phyloP scores from a whole-genome alignment of 495 filamentous ascomycete genomes.

The Pyronema omphalodes region DNA sequence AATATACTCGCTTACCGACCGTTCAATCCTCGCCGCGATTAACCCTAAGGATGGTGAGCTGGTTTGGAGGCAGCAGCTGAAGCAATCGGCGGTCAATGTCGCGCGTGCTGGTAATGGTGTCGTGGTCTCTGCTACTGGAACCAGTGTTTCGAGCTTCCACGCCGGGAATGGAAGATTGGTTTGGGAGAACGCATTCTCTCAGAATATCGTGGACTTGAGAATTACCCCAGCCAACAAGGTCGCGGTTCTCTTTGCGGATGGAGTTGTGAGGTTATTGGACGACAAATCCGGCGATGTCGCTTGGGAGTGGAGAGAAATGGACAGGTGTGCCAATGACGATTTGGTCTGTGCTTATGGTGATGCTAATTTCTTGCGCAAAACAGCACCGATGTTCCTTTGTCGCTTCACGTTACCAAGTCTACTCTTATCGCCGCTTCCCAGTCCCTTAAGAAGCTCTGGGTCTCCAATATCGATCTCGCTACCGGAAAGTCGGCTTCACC shows the following conservation, averaged over 20 bases:
- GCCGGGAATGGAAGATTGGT: slow-evolving; percentile 58
- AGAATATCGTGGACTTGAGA: slow-evolving; percentile 57
- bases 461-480: slow-evolving; percentile 8
- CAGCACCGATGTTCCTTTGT: slow-evolving; percentile 13
- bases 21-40: slow-evolving; percentile 63
- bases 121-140: slow-evolving; percentile 50
- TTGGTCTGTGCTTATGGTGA: not conserved
- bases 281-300: slow-evolving; percentile 52
- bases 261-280: slow-evolving; percentile 49
- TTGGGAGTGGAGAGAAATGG: slow-evolving; percentile 43
- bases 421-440: slow-evolving; percentile 8
- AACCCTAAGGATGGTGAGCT: slow-evolving; percentile 71
- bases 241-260: slow-evolving; percentile 45
- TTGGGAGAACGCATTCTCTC: slow-evolving; percentile 47
- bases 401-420: slow-evolving; percentile 8
- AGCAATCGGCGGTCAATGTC: slow-evolving; percentile 28
- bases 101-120: slow-evolving; percentile 56
- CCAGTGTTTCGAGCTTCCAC: slow-evolving; percentile 61
- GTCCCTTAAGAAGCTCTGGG: slow-evolving; percentile 10
- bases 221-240: slow-evolving; percentile 62
- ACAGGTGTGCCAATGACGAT: slow-evolving; percentile 6
- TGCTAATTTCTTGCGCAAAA: not conserved
- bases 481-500: slow-evolving; percentile 7
- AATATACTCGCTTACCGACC: slow-evolving; percentile 75
- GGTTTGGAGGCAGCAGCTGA: slow-evolving; percentile 67